Evolutionary conservation across 768 basidiomycete species (phyloP).

Genomic region (Macrolepiota fuliginosa): DNA sequence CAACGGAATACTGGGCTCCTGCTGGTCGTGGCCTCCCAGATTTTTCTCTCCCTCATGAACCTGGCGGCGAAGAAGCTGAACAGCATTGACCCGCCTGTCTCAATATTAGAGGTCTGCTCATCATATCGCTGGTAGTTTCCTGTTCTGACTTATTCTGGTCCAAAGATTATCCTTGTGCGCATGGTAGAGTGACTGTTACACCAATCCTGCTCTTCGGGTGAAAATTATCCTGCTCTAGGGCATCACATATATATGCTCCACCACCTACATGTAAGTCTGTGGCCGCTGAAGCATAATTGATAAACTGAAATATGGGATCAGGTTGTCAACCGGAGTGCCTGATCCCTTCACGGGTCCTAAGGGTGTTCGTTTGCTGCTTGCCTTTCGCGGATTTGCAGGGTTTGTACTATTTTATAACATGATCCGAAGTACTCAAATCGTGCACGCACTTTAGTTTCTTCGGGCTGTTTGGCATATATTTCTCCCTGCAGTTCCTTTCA

Average conservation of each 20-base stretch:
- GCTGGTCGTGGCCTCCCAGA: conserved; percentile 19
- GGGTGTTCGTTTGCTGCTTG: conserved; percentile 56
- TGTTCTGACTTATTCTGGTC: neutral
- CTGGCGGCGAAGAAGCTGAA: conserved; percentile 22
- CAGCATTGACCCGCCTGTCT: conserved; percentile 22
- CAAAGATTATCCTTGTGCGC: conserved; percentile 16
- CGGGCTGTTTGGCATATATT: conserved; percentile 65
- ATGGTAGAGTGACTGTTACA: conserved; percentile 10
- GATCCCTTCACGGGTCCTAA: conserved; percentile 71
- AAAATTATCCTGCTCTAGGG: neutral
- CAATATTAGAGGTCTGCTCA: conserved; percentile 18
- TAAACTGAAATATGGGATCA: conserved; percentile 23
- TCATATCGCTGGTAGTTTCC: neutral
- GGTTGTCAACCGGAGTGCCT: conserved; percentile 35
- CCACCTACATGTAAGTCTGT: conserved; percentile 15
- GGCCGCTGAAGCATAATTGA: neutral
- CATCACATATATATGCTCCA: conserved; percentile 17
- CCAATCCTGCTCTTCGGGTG: neutral
- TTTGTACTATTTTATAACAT: conserved; percentile 24
- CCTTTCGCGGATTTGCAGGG: conserved; percentile 64
- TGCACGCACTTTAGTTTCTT: conserved; percentile 54
- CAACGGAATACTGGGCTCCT: conserved; percentile 17
- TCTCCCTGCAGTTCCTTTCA: conserved; percentile 70
- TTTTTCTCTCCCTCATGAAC: conserved; percentile 23
- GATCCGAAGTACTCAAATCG: neutral